Percentiles rank a stretch among this genome's conserved stretches.
These are phyloP conservation scores for Aspergillus japonicus DNA, from an alignment of 2,329 filamentous ascomycete species.

Conservation along the genomic window DNA sequence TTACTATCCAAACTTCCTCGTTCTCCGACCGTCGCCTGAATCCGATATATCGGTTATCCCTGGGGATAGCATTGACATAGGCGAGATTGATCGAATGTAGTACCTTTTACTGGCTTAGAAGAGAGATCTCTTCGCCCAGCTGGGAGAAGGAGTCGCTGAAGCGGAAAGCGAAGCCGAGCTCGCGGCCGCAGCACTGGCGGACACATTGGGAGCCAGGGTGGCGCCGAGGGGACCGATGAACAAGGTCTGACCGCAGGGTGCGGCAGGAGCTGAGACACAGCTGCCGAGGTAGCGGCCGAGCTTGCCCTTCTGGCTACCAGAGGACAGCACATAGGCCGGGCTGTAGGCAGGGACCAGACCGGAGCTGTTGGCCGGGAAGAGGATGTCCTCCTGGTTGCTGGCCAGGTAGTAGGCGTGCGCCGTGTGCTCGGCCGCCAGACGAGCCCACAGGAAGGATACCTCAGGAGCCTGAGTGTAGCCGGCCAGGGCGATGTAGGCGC, in stretches of 20 bases:
- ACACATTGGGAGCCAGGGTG: slow-evolving; percentile 14
- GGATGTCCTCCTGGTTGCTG: slow-evolving; percentile 11
- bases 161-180: slow-evolving; percentile 8
- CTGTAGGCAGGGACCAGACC: slow-evolving; percentile 25
- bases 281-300: slow-evolving; percentile 24
- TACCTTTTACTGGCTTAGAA: background rate
- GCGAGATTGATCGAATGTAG: background rate
- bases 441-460: slow-evolving; percentile 30
- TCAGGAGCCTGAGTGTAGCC: slow-evolving; percentile 31
- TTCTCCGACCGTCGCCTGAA: background rate
- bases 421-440: slow-evolving; percentile 29
- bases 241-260: slow-evolving; percentile 23
- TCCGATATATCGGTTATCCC: background rate
- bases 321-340: slow-evolving; percentile 23
- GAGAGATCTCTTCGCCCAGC: slow-evolving; percentile 1
- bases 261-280: slow-evolving; percentile 24
- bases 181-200: slow-evolving; percentile 8
- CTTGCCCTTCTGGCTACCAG: slow-evolving; percentile 21
- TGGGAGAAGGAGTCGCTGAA: slow-evolving; percentile 4
- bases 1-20: background rate
- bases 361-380: slow-evolving; percentile 23
- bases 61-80: background rate
- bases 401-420: slow-evolving; percentile 25
- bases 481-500: slow-evolving; percentile 28
- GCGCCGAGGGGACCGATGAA: slow-evolving; percentile 25